These are phyloP conservation scores for Cladochytrium replicatum DNA, from an alignment of 192 early-diverging fungal species.

Conservation along the genomic window DNA sequence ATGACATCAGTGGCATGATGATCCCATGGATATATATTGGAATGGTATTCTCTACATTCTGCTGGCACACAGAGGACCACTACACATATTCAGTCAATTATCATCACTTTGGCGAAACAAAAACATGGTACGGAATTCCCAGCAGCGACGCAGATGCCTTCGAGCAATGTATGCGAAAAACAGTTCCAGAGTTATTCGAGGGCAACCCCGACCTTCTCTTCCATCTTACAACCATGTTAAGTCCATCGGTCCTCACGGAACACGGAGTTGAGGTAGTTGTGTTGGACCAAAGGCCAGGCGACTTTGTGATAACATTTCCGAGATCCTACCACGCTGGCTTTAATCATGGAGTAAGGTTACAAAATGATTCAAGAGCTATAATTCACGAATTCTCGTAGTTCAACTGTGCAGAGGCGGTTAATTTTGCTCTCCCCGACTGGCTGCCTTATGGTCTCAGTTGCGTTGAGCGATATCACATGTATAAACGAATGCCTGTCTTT, in stretches of 20 bases:
- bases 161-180: constrained; percentile 68
- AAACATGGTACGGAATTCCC: constrained; percentile 97
- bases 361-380: no score
- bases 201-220: constrained; percentile 85
- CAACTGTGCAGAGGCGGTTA: constrained; percentile 94
- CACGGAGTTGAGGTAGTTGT: constrained; percentile 66
- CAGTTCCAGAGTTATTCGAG: constrained; percentile 81
- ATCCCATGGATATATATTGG: constrained; percentile 96
- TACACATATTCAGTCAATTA: constrained; percentile 96
- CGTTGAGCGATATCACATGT: constrained; percentile 68
- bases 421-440: constrained; percentile 94
- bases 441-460: constrained; percentile 70
- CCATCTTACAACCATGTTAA: constrained; percentile 88
- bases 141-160: constrained; percentile 67
- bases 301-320: constrained; percentile 93
- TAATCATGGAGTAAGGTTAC: constrained; percentile 77
- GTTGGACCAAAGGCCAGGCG: constrained; percentile 80
- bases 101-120: constrained; percentile 84
- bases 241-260: constrained; percentile 58
- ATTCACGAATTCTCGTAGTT: constrained; percentile 35
- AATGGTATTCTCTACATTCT: constrained; percentile 91
- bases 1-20: constrained; percentile 96
- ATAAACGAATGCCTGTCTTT: constrained; percentile 75
- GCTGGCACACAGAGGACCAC: constrained; percentile 98
- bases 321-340: constrained; percentile 92